These are phyloP conservation scores for Erysiphe pulchra DNA, from an alignment of 2,329 filamentous ascomycete species.

Conservation along the genomic window DNA sequence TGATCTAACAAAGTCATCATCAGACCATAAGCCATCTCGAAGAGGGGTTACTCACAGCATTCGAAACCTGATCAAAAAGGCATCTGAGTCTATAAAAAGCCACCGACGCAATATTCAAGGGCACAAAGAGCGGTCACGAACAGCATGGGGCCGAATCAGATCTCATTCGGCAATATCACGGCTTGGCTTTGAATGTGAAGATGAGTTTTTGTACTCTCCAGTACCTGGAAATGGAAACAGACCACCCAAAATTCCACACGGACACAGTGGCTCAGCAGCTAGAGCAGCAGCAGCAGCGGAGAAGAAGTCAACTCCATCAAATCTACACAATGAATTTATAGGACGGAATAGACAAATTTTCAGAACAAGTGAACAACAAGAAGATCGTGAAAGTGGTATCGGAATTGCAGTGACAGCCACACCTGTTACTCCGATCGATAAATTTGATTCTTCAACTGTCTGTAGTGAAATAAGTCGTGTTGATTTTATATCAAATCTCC, in stretches of 20 bases:
- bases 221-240: slow-evolving; percentile 18
- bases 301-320: background rate
- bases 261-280: slow-evolving; percentile 34
- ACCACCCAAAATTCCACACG: slow-evolving; percentile 32
- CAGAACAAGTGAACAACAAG: slow-evolving; percentile 13
- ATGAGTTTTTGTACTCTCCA: slow-evolving; percentile 3
- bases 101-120: slow-evolving; percentile 10
- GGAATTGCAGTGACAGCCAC: slow-evolving; percentile 24
- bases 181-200: slow-evolving; percentile 6
- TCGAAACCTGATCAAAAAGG: slow-evolving; percentile 10
- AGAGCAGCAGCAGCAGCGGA: slow-evolving; percentile 24
- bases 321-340: slow-evolving; percentile 26
- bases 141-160: slow-evolving; percentile 11
- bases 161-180: slow-evolving; percentile 4
- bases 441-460: background rate
- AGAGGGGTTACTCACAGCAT: slow-evolving; percentile 2
- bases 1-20: too few relatives aligned
- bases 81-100: slow-evolving; percentile 11
- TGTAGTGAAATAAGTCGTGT: slow-evolving; percentile 20
- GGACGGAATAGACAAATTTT: slow-evolving; percentile 18
- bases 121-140: slow-evolving; percentile 8
- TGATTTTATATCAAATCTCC: slow-evolving; percentile 30
- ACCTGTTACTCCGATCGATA: background rate
- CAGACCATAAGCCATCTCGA: too few relatives aligned
- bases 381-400: slow-evolving; percentile 37